Evolutionary conservation across 768 basidiomycete species (phyloP), one percentile per base, ranked within the genome.

Genomic region (Tremella yokohamensis): DNA sequence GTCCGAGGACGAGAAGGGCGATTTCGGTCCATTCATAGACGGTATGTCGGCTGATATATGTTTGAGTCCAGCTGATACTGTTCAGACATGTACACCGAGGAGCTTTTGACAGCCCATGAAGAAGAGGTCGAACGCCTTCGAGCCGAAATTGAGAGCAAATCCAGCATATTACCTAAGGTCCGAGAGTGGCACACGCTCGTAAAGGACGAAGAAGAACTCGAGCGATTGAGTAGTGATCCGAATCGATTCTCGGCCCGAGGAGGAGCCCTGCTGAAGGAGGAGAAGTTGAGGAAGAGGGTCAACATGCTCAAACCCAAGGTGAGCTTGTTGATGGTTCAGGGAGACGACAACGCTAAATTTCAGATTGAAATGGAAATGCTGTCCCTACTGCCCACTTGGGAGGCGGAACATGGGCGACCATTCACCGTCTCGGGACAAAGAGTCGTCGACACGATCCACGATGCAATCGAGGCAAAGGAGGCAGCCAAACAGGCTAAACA

Each of bases 261-360:
- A 19, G 75, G 68, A 3, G 71, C 68, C 16, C 60, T 99, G 37
- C 78, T 97, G 52, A 83, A 90, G 58, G 94, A 99, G 77, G 94
- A 97, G 80, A 96, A 96, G 82, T 90, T 94, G 87, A 82, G 94
- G 54, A 98, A 97, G 76, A 82, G 93, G 25, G 91, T 99, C 13
- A 82, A 82, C 56, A 88, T 89, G 73, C 87, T 94, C 78, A 97
- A 96, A 71, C 94, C 94, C 24, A 83, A 88, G 72, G 94, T 96
- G 72, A 62, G 85, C 78, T 47, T 20, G n/a, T 20, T 25, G 11
- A 20, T 25, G 7, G n/a, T 6, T 8, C 4, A 16, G 42, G 15
- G 22, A 45, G 42, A 16, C n/a, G 22, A 11, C 39, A 40, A 18
- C 8, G 22, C 42, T 45, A 15, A 45, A 4, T 4, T 19, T 1